These are phyloP conservation scores for Haplographium delicatum DNA, from an alignment of 495 filamentous ascomycete species.

Conservation along the genomic window DNA sequence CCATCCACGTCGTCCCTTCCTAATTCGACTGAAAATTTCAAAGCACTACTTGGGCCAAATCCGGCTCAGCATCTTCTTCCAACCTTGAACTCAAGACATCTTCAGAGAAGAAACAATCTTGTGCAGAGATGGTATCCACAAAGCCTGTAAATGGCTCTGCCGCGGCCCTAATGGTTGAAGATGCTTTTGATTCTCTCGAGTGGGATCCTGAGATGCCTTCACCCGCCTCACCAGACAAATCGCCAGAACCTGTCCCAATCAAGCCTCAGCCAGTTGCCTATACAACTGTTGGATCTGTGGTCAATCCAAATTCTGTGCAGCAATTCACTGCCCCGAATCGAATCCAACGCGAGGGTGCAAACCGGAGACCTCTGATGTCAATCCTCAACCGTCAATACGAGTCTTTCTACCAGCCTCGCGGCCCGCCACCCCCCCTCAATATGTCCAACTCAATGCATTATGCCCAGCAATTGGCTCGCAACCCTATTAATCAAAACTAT, in stretches of 20 bases:
- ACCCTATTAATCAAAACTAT: background rate
- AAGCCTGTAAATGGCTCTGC: background rate
- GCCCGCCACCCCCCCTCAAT: slow-evolving; percentile 14
- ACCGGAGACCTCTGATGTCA: slow-evolving; percentile 15
- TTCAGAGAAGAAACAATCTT: background rate
- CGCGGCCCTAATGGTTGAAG: background rate
- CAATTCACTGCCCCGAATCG: slow-evolving; percentile 26
- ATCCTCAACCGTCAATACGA: slow-evolving; percentile 10
- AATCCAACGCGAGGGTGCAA: slow-evolving; percentile 25
- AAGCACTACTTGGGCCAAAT: too few species aligned
- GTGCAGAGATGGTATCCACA: background rate
- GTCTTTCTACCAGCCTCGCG: slow-evolving; percentile 4
- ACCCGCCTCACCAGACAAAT: slow-evolving; percentile 9
- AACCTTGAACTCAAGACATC: too few species aligned
- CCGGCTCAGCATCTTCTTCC: too few species aligned
- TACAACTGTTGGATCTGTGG: slow-evolving; percentile 28
- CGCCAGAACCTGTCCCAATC: slow-evolving; percentile 18
- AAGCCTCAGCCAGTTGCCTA: slow-evolving; percentile 22
- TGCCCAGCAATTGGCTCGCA: slow-evolving; percentile 17
- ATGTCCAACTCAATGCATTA: slow-evolving; percentile 22
- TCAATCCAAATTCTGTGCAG: slow-evolving; percentile 19
- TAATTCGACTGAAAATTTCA: too few species aligned
- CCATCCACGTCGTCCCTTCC: too few species aligned
- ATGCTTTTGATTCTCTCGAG: slow-evolving; percentile 16
- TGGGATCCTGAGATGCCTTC: slow-evolving; percentile 18